Evolutionary conservation across 768 basidiomycete species (phyloP).

Genomic region (Mycena sanguinolenta): DNA sequence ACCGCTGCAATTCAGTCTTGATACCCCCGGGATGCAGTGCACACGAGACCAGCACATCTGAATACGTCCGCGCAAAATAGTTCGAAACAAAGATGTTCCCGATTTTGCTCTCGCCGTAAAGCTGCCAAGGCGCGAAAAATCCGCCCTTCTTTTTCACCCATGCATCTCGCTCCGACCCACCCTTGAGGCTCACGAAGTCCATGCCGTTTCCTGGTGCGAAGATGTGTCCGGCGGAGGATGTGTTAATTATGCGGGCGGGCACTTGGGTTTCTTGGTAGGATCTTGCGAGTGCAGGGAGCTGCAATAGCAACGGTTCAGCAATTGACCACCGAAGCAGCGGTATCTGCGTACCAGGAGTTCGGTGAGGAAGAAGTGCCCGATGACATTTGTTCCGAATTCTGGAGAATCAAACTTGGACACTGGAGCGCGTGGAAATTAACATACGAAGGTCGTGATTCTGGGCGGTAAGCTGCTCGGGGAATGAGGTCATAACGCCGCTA

Average conservation of each 20-base stretch:
- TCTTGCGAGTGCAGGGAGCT: slow-evolving; percentile 5
- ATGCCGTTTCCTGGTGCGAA: neutral
- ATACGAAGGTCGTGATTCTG: slow-evolving; percentile 4
- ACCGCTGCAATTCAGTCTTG: neutral
- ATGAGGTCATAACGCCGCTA: neutral
- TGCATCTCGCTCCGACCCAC: neutral
- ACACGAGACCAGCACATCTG: neutral
- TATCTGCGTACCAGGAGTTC: neutral
- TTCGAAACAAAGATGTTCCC: neutral
- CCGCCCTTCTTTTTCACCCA: neutral
- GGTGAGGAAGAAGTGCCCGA: slow-evolving; percentile 3
- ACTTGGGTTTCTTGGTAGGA: neutral
- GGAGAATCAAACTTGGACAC: neutral
- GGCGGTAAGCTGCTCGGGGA: neutral
- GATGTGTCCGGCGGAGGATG: neutral
- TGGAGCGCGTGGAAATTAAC: neutral
- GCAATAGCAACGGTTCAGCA: neutral
- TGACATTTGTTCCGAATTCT: slow-evolving; percentile 4
- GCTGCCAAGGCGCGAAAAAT: neutral
- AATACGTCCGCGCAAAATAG: neutral
- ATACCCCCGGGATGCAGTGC: neutral
- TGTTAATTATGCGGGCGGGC: neutral
- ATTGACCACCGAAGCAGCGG: too few relatives aligned
- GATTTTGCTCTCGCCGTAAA: neutral
- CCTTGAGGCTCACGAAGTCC: neutral